These are phyloP conservation scores for Plasmopara viticola DNA, from an alignment of 352 stramenopile genomes.

Conservation along the genomic window DNA sequence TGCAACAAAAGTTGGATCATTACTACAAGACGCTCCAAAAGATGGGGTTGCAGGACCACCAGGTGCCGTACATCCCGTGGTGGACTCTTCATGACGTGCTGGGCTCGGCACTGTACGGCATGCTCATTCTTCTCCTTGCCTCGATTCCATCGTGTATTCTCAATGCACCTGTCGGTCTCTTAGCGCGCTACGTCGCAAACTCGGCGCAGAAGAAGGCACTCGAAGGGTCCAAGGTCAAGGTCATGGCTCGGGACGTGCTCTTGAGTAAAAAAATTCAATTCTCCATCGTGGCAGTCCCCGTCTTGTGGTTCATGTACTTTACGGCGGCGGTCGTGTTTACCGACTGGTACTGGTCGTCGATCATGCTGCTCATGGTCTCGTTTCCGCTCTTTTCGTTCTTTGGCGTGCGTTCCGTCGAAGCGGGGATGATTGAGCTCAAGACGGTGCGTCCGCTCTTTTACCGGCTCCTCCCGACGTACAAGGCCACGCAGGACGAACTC, in stretches of 20 bases:
- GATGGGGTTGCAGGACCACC: slow-evolving; percentile 89
- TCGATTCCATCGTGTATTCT: slow-evolving; percentile 89
- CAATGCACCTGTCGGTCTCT: slow-evolving; percentile 85
- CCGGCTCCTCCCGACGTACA: slow-evolving; percentile 69
- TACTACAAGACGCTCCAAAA: slow-evolving; percentile 83
- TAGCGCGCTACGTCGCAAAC: slow-evolving; percentile 72
- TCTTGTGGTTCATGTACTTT: slow-evolving; percentile 85
- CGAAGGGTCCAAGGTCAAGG: slow-evolving; percentile 88
- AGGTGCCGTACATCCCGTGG: slow-evolving; percentile 84
- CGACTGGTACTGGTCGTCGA: slow-evolving; percentile 84
- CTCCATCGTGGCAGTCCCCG: slow-evolving; percentile 86
- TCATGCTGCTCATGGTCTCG: slow-evolving; percentile 66
- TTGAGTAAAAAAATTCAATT: slow-evolving; percentile 92
- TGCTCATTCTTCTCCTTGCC: slow-evolving; percentile 82
- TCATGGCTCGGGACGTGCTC: slow-evolving; percentile 85
- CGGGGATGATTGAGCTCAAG: slow-evolving; percentile 85
- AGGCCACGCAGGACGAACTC: slow-evolving; percentile 73
- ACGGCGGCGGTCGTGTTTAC: slow-evolving; percentile 74
- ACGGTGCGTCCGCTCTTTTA: slow-evolving; percentile 79
- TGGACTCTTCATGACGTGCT: slow-evolving; percentile 87
- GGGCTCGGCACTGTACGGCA: slow-evolving; percentile 79
- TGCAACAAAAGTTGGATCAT: slow-evolving; percentile 74
- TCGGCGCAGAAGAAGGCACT: slow-evolving; percentile 80
- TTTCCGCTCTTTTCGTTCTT: slow-evolving; percentile 88
- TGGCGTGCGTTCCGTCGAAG: slow-evolving; percentile 79